Evolutionary conservation across 768 basidiomycete genomes (phyloP), one percentile per base, ranked within the genome.

Genomic region (Lyophyllum atratum): DNA sequence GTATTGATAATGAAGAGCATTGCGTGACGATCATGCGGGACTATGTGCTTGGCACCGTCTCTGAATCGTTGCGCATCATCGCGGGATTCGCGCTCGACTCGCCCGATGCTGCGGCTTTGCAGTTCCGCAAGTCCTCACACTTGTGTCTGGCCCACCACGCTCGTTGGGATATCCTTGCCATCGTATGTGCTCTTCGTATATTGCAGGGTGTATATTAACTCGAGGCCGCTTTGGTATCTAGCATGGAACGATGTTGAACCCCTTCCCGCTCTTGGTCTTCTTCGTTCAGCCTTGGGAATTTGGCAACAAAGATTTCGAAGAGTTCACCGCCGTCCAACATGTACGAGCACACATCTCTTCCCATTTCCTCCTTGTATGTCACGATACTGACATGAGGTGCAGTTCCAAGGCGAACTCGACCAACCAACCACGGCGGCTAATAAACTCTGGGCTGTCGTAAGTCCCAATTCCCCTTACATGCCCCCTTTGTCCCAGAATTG

Each of bases 361-460:
- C 51, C 14, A 33, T 22, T 40, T 15, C 22, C 12, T 19, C 4
- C 19, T 19, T 22, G 24, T 26, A 22, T n/a, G n/a, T n/a, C n/a
- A n/a, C 33, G 29, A 48, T 15, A 40, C 22, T 46, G 7, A 37
- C 49, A 24, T 3, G 12, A 14, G 22, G 19, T 44, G 11, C 29
- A 69, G 65, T 58, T 66, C 25, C n/a, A 44, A n/a, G 31, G 61
- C 48, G 47, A 50, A 39, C 54, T 70, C 8, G 59, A 66, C 24
- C 53, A 34, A 12, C 48, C 59, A 3, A 45, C 52, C 15, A 54
- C 46, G 11, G 52, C 63, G 28, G 43, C 61, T 15, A 56, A 68
- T 37, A 62, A 62, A 11, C 49, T 70, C 6, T 70, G 67, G 69
- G 67, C 69, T 28, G 60, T 70, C 28, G 68, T 68, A 34, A 55